Evolutionary conservation across 345 rosid species (phyloP).

Genomic region (Eucalyptus pumila): DNA sequence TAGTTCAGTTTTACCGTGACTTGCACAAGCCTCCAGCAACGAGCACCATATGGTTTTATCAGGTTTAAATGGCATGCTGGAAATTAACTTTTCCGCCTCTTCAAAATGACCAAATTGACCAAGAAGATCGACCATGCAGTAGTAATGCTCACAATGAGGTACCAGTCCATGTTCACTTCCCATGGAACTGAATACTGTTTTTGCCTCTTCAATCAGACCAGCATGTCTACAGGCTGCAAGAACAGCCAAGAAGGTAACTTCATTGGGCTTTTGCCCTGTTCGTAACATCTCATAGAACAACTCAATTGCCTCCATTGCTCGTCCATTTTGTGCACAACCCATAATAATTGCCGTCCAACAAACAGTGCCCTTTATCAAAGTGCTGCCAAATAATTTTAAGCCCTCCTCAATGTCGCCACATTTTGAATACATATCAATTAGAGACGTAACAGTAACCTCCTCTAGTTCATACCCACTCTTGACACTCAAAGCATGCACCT

Average conservation of each 20-base stretch:
- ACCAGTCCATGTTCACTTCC: conserved; percentile 28
- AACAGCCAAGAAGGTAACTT: conserved; percentile 55
- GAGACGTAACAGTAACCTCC: conserved; percentile 27
- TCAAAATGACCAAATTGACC: conserved; percentile 48
- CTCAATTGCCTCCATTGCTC: conserved; percentile 31
- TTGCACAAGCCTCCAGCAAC: conserved; percentile 53
- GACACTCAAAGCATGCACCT: conserved; percentile 44
- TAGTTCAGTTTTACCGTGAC: conserved; percentile 30
- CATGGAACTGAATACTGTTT: conserved; percentile 35
- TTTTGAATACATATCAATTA: conserved; percentile 55
- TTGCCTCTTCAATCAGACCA: conserved; percentile 46
- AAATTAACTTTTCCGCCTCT: conserved; percentile 36
- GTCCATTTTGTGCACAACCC: conserved; percentile 74
- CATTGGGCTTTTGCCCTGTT: conserved; percentile 49
- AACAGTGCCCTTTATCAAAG: conserved; percentile 36
- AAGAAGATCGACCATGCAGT: conserved; percentile 62
- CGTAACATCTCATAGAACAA: conserved; percentile 39
- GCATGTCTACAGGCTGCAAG: conserved; percentile 69
- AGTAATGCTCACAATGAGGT: conserved; percentile 58
- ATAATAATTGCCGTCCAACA: conserved; percentile 69
- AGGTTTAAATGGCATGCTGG: conserved; percentile 46
- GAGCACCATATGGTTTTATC: conserved; percentile 65
- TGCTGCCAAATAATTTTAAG: conserved; percentile 25
- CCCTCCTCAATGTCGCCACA: conserved; percentile 52
- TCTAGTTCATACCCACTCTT: conserved; percentile 49